Evolutionary conservation across 2,329 filamentous ascomycete genomes (phyloP).

Genomic region (Blastomyces silverae): DNA sequence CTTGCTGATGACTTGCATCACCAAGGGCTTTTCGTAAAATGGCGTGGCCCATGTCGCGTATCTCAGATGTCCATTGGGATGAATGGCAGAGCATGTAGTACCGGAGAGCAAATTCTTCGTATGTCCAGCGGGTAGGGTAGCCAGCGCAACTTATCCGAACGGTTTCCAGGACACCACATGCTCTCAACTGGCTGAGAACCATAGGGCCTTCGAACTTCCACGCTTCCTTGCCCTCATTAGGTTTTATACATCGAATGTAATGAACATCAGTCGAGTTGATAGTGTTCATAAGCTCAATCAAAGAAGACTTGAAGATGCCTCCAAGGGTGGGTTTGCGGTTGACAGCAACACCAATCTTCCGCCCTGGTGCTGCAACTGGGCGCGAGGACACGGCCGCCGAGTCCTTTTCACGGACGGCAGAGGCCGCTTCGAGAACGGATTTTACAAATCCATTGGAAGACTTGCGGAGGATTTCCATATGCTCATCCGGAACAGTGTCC

Average conservation of each 20-base stretch:
- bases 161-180: constrained; percentile 97
- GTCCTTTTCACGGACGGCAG: constrained; percentile 85
- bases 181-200: constrained; percentile 93
- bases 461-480: constrained; percentile 82
- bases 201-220: constrained; percentile 99
- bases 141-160: constrained; percentile 96
- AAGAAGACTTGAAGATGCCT: constrained; percentile 95
- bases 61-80: constrained; percentile 83
- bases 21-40: constrained; percentile 86
- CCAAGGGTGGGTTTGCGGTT: constrained; percentile 95
- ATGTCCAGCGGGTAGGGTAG: constrained; percentile 97
- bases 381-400: constrained; percentile 61
- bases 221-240: constrained; percentile 90
- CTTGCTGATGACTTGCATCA: constrained; percentile 63
- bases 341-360: constrained; percentile 83
- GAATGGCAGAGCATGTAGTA: constrained; percentile 98
- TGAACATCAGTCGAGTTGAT: constrained; percentile 98
- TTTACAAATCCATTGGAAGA: constrained; percentile 80
- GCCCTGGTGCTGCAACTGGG: constrained; percentile 61
- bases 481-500: constrained; percentile 96
- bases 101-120: constrained; percentile 92
- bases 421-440: constrained; percentile 76
- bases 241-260: constrained; percentile 98
- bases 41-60: constrained; percentile 85
- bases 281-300: constrained; percentile 96